Evolutionary conservation across 257 asterid species (phyloP).

Genomic region (Rhazya stricta): DNA sequence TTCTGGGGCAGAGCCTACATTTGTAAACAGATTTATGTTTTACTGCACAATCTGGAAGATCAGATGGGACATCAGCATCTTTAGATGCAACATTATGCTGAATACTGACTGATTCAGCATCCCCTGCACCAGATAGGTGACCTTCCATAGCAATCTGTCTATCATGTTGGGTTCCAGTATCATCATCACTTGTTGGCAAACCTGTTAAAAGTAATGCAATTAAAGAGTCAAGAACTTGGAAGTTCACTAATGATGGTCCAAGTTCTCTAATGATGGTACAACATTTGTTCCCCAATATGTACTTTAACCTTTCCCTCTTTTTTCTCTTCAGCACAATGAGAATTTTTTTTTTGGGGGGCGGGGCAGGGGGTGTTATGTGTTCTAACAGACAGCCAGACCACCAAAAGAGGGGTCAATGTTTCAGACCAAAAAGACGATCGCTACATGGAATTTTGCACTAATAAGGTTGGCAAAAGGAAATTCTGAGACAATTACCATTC

Average conservation of each 20-base stretch:
- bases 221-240: constrained; percentile 1
- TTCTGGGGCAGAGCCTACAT: constrained; percentile 86
- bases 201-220: constrained; percentile 36
- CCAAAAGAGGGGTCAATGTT: not conserved
- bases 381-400: not conserved
- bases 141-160: constrained; percentile 27
- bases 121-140: constrained; percentile 26
- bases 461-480: not conserved
- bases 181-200: constrained; percentile 71
- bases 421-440: not conserved
- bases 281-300: not conserved
- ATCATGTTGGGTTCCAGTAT: constrained; percentile 31
- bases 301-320: not conserved
- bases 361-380: not conserved
- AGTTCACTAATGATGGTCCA: not conserved
- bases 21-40: constrained; percentile 84
- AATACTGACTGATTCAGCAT: constrained; percentile 22
- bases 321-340: not conserved
- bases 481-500: not conserved
- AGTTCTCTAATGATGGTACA: not conserved
- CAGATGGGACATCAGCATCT: constrained; percentile 32
- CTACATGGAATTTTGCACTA: not conserved
- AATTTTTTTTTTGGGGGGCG: too few species aligned
- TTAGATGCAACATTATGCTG: constrained; percentile 24
- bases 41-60: constrained; percentile 42